phyloP scores from a whole-genome alignment of 805 yeast species.

The Teunomyces panamensis region DNA sequence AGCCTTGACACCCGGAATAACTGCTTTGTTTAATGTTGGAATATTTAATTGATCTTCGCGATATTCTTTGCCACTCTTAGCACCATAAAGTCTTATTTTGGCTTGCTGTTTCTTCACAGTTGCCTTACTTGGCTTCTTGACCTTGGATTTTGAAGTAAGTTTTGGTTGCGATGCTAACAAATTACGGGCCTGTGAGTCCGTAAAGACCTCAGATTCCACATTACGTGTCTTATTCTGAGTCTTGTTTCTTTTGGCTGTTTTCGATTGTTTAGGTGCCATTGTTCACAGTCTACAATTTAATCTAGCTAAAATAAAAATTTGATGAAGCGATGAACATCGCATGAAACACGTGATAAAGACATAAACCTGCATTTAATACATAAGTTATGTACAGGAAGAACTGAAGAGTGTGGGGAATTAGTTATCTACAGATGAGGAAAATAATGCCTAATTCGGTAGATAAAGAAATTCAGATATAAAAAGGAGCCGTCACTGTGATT shows the following conservation, averaged over 20 bases:
- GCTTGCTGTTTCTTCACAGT: conserved; percentile 66
- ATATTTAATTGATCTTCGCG: conserved; percentile 76
- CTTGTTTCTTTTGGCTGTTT: conserved; percentile 55
- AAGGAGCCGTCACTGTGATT: background rate
- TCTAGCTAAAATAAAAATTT: background rate
- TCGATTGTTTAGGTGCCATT: conserved; percentile 61
- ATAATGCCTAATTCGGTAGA: background rate
- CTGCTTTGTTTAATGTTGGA: conserved; percentile 78
- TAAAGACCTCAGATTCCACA: conserved; percentile 62
- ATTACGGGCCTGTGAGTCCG: conserved; percentile 69
- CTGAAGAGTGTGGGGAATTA: background rate
- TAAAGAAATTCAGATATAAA: background rate
- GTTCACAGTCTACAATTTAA: background rate
- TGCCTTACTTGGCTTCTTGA: conserved; percentile 46
- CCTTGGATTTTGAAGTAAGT: conserved; percentile 55
- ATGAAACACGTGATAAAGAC: background rate
- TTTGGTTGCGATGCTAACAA: conserved; percentile 57
- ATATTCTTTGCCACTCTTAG: conserved; percentile 53
- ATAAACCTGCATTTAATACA: background rate
- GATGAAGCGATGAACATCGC: conserved; percentile 4
- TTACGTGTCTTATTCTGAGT: conserved; percentile 53
- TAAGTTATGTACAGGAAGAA: background rate
- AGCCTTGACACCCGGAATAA: conserved; percentile 76
- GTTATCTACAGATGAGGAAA: background rate
- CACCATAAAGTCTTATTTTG: conserved; percentile 64